These are phyloP conservation scores for Fusarium armeniacum DNA, from an alignment of 2,329 filamentous ascomycete genomes.

Conservation along the genomic window DNA sequence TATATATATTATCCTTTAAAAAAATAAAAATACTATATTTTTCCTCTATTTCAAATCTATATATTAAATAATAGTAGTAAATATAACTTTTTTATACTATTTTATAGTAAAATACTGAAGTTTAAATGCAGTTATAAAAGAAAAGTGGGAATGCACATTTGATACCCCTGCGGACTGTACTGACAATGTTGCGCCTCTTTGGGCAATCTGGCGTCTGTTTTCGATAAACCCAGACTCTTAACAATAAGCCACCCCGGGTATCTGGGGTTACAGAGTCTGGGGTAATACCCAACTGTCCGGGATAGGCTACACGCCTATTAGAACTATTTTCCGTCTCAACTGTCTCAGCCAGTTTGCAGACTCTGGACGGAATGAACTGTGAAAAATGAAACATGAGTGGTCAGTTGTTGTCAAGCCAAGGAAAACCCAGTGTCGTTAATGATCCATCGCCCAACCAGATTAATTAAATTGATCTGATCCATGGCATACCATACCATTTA, in stretches of 20 bases:
- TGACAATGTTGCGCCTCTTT: constrained; percentile 7
- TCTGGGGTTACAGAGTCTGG: constrained; percentile 19
- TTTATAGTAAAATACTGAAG: too few species aligned
- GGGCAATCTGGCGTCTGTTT: constrained; percentile 18
- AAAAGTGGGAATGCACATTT: too few species aligned
- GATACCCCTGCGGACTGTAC: too few species aligned
- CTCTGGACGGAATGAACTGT: background rate
- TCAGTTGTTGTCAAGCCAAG: background rate
- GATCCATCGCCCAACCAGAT: background rate
- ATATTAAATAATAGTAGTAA: too few species aligned
- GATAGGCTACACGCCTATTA: background rate
- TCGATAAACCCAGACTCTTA: background rate
- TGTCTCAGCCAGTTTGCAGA: constrained; percentile 13
- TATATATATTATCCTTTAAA: too few species aligned
- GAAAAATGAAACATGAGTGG: constrained; percentile 17
- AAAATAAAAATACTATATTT: too few species aligned
- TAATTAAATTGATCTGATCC: constrained; percentile 8
- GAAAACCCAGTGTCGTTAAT: background rate
- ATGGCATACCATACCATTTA: background rate
- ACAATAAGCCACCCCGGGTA: constrained; percentile 10
- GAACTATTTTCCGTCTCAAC: background rate
- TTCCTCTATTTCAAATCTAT: too few species aligned
- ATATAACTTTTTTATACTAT: too few species aligned
- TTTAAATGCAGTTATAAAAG: too few species aligned
- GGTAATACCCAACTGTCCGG: constrained; percentile 21